A percentile compares a stretch with the other conserved stretches of the same genome.
These are phyloP conservation scores for Styphnolobium japonicum DNA, from an alignment of 306 rosid species.

Conservation along the genomic window DNA sequence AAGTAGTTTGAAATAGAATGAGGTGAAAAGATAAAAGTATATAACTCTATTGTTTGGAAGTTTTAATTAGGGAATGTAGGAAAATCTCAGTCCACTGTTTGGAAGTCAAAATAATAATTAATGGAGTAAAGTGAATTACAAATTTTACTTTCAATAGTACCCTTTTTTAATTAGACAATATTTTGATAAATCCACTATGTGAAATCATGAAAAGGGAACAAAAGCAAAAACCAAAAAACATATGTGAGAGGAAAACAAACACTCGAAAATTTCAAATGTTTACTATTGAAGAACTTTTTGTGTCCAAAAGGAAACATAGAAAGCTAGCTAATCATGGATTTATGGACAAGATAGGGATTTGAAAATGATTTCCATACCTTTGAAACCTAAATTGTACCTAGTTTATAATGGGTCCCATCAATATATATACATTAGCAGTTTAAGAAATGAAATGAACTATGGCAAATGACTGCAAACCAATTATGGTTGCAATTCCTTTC, in stretches of 20 bases:
- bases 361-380: slow-evolving; percentile 13
- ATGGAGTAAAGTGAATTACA: no score
- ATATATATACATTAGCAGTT: neutral
- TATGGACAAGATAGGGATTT: neutral
- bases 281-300: neutral
- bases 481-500: no score
- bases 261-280: neutral
- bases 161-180: neutral
- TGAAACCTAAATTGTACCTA: neutral
- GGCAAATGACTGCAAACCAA: no score
- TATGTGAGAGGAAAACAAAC: neutral
- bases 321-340: neutral
- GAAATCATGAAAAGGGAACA: neutral
- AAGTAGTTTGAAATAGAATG: no score
- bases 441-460: no score
- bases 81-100: no score
- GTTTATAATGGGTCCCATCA: slow-evolving; percentile 13
- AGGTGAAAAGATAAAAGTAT: no score
- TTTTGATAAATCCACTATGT: neutral
- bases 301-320: neutral
- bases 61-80: no score
- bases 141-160: no score
- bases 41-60: no score
- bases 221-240: neutral
- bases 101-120: no score